Evolutionary conservation across 305 asterid species (phyloP).

Genomic region (Galium porrigens): DNA sequence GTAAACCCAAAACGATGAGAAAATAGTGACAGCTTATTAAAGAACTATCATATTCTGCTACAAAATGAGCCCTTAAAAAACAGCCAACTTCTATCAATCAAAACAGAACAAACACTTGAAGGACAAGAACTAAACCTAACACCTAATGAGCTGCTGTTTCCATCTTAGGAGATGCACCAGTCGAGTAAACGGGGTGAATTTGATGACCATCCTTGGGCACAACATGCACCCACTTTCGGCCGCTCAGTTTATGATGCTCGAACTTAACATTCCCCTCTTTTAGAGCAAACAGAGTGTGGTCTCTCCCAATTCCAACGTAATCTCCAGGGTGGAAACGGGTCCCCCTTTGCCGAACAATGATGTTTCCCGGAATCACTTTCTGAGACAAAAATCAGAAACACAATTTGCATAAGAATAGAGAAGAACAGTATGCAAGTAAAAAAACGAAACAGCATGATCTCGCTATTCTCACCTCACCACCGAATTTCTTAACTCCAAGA

Average conservation of each 20-base stretch:
- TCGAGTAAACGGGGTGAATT: slow-evolving; percentile 52
- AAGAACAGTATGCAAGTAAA: not conserved
- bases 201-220: slow-evolving; percentile 69
- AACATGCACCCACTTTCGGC: slow-evolving; percentile 83
- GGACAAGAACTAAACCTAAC: not conserved
- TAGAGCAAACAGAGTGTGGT: slow-evolving; percentile 72
- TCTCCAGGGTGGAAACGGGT: slow-evolving; percentile 89
- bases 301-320: slow-evolving; percentile 73
- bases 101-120: not conserved
- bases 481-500: slow-evolving; percentile 89
- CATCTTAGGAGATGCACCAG: slow-evolving; percentile 21
- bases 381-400: slow-evolving; percentile 18
- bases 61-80: not conserved
- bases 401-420: not conserved
- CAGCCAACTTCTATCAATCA: not conserved
- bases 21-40: not conserved
- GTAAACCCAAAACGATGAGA: not conserved
- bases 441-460: not conserved
- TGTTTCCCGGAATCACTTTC: slow-evolving; percentile 86
- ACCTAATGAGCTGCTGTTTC: slow-evolving; percentile 30
- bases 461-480: slow-evolving; percentile 53
- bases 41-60: not conserved
- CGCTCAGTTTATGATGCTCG: slow-evolving; percentile 37
- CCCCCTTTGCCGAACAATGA: slow-evolving; percentile 87
- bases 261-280: slow-evolving; percentile 71